A percentile compares a stretch with the other conserved stretches of the same genome.
Conservation (phyloP, 1,139 yeast species). For the Hemisphaericaspora xylofermentans region DNA sequence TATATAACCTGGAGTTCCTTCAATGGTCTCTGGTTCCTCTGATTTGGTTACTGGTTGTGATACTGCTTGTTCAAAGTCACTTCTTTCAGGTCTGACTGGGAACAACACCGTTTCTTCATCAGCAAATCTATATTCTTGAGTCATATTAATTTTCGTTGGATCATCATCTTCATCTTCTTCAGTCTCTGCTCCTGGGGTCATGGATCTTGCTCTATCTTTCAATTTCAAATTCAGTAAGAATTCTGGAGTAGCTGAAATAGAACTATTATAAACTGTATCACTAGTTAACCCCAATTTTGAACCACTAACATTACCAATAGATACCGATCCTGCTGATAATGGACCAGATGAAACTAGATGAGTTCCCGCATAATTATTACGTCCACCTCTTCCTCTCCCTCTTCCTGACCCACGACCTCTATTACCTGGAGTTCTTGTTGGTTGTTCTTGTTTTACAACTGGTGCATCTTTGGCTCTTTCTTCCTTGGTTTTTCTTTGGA, state of each 20-base stretch:
- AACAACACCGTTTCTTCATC: constrained; percentile 46
- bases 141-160: constrained; percentile 58
- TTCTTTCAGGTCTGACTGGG: constrained; percentile 44
- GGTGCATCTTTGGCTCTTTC: constrained; percentile 81
- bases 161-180: constrained; percentile 38
- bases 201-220: constrained; percentile 24
- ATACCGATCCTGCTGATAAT: constrained; percentile 63
- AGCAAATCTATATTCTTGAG: constrained; percentile 52
- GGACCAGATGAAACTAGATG: constrained; percentile 74
- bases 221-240: constrained; percentile 39
- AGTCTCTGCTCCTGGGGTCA: constrained; percentile 20
- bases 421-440: constrained; percentile 21
- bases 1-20: constrained; percentile 12
- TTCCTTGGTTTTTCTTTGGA: constrained; percentile 76
- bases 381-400: constrained; percentile 39
- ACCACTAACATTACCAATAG: constrained; percentile 37
- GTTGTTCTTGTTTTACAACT: constrained; percentile 38
- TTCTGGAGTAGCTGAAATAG: constrained; percentile 37
- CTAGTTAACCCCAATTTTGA: constrained; percentile 26
- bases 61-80: constrained; percentile 9
- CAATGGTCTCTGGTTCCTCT: constrained; percentile 12
- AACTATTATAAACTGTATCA: constrained; percentile 26
- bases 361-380: constrained; percentile 57
- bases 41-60: constrained; percentile 7
- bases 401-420: constrained; percentile 30